Percentiles rank a stretch among this genome's conserved stretches.
These are phyloP conservation scores for Colletotrichum destructivum DNA, from an alignment of 2,329 filamentous ascomycete species.

Conservation along the genomic window DNA sequence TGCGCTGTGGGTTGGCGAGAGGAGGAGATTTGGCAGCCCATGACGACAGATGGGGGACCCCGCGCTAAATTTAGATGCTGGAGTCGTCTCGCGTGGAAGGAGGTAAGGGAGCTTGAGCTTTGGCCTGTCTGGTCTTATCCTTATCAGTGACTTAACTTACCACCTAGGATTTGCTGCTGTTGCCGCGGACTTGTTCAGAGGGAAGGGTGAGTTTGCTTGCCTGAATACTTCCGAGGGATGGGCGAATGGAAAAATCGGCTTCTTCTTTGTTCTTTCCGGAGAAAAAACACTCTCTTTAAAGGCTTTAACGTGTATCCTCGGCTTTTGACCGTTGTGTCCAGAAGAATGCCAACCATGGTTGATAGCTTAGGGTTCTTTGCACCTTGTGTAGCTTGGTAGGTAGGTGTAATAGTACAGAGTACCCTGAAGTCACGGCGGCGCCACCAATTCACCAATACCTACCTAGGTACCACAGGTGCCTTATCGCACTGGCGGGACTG, in stretches of 20 bases:
- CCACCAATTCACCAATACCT: background rate
- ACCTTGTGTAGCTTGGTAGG: too few relatives aligned
- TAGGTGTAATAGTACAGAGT: background rate
- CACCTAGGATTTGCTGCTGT: background rate
- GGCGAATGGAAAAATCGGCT: background rate
- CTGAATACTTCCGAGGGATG: background rate
- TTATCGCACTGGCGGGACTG: background rate
- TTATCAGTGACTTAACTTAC: conserved; percentile 14
- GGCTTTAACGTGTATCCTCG: too few relatives aligned
- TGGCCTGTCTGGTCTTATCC: conserved; percentile 8
- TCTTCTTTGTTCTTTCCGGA: background rate
- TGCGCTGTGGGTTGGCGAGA: conserved; percentile 3
- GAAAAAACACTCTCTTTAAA: too few relatives aligned
- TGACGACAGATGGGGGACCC: conserved; percentile 35
- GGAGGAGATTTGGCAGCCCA: conserved; percentile 22
- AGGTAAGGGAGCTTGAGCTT: conserved; percentile 22
- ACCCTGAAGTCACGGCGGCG: too few relatives aligned
- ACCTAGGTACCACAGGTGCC: background rate
- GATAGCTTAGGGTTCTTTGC: background rate
- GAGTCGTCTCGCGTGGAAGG: background rate
- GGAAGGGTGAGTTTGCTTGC: background rate
- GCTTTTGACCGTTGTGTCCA: too few relatives aligned
- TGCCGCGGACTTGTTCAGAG: too few relatives aligned
- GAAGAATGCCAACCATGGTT: background rate
- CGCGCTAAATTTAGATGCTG: conserved; percentile 18